Conservation (phyloP, 192 early-diverging fungal genomes). For the Backusella luteola region DNA sequence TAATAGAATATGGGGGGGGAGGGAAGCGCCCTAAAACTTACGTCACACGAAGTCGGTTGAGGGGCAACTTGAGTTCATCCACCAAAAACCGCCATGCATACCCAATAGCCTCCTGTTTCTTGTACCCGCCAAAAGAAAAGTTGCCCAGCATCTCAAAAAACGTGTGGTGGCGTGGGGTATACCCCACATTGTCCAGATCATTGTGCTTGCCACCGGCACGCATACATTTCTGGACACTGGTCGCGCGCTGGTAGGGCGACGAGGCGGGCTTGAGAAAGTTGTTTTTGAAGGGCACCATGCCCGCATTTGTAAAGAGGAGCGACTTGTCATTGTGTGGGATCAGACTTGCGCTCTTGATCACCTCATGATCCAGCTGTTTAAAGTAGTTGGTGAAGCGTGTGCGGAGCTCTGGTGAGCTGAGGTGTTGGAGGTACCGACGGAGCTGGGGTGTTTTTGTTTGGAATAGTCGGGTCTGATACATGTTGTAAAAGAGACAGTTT, state of each 20-base stretch:
- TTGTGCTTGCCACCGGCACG: conserved; percentile 63
- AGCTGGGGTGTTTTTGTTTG: not conserved
- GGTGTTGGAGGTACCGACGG: conserved; percentile 11
- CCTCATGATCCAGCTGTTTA: conserved; percentile 37
- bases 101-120: conserved; percentile 49
- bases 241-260: conserved; percentile 46
- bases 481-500: not conserved
- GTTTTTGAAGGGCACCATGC: conserved; percentile 61
- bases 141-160: conserved; percentile 70
- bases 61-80: conserved; percentile 49
- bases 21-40: conserved; percentile 34
- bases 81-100: conserved; percentile 59
- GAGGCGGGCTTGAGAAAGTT: conserved; percentile 49
- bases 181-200: conserved; percentile 64
- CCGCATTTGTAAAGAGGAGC: conserved; percentile 60
- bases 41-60: conserved; percentile 55
- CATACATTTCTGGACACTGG: conserved; percentile 54
- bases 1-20: no score
- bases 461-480: not conserved
- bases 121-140: conserved; percentile 62
- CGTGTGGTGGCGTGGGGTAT: conserved; percentile 62
- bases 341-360: conserved; percentile 43
- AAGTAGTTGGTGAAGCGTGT: conserved; percentile 48
- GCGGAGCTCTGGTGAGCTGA: conserved; percentile 46
- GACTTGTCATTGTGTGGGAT: conserved; percentile 60